Conservation (phyloP, 495 filamentous ascomycete species). For the Beverwykella pulmonaria region DNA sequence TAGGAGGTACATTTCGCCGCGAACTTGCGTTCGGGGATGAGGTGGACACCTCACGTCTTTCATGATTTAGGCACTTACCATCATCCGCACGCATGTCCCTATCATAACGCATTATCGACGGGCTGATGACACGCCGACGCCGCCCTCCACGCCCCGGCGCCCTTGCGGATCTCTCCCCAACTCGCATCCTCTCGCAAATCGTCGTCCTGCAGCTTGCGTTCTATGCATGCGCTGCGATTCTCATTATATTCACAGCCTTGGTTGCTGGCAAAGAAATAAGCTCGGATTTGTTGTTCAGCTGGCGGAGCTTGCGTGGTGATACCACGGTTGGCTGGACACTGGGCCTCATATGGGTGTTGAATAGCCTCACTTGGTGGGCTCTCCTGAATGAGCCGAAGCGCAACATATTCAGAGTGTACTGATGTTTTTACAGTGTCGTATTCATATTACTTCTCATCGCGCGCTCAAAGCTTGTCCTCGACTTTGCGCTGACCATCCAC, state of each 20-base stretch:
- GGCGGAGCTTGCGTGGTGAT: slow-evolving; percentile 82
- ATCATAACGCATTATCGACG: slow-evolving; percentile 7
- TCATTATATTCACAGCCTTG: slow-evolving; percentile 86
- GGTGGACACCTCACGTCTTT: not conserved
- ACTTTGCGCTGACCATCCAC: slow-evolving; percentile 90
- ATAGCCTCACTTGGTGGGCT: slow-evolving; percentile 69
- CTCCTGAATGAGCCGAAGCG: slow-evolving; percentile 42
- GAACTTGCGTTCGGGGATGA: not conserved
- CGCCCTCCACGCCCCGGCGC: slow-evolving; percentile 78
- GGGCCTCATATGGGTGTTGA: slow-evolving; percentile 83
- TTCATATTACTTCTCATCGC: slow-evolving; percentile 79
- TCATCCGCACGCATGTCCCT: slow-evolving; percentile 1
- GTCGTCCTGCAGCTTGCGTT: slow-evolving; percentile 79
- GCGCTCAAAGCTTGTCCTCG: slow-evolving; percentile 86
- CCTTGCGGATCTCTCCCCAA: slow-evolving; percentile 77
- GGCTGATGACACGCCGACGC: slow-evolving; percentile 70
- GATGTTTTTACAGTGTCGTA: slow-evolving; percentile 59
- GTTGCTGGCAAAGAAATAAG: slow-evolving; percentile 76
- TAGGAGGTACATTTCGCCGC: not conserved
- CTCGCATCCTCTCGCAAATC: slow-evolving; percentile 87
- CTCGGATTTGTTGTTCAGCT: slow-evolving; percentile 73
- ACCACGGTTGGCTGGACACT: slow-evolving; percentile 91
- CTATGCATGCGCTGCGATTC: slow-evolving; percentile 71
- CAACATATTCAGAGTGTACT: not conserved
- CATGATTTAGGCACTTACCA: not conserved